phyloP scores from a whole-genome alignment of 768 basidiomycete species.

The Psilocybe cubensis region DNA sequence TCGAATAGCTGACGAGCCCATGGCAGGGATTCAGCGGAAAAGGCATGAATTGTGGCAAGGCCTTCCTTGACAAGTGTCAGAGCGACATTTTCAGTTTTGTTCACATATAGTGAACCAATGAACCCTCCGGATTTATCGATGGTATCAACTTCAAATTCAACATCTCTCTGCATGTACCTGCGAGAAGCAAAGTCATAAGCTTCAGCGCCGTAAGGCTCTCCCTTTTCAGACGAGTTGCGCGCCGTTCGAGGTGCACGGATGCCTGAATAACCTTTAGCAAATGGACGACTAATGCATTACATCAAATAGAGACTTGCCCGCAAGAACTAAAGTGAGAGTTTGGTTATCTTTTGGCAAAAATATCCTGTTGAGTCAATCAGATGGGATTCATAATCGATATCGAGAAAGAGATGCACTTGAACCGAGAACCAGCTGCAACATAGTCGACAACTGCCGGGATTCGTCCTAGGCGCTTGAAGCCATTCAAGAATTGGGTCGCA shows the following conservation, averaged over 20 bases:
- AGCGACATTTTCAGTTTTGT: slow-evolving; percentile 88
- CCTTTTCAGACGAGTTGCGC: slow-evolving; percentile 78
- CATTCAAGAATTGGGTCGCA: slow-evolving; percentile 85
- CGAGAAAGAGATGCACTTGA: slow-evolving; percentile 64
- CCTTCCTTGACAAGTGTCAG: slow-evolving; percentile 86
- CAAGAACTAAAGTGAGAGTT: slow-evolving; percentile 89
- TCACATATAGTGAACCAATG: slow-evolving; percentile 84
- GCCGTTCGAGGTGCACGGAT: slow-evolving; percentile 91
- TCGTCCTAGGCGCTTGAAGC: slow-evolving; percentile 88
- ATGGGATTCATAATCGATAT: neutral
- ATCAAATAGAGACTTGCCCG: slow-evolving; percentile 47
- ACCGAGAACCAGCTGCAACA: slow-evolving; percentile 92
- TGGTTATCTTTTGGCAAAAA: slow-evolving; percentile 91
- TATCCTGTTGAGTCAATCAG: slow-evolving; percentile 50
- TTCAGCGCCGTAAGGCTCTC: slow-evolving; percentile 88
- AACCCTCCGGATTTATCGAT: slow-evolving; percentile 96
- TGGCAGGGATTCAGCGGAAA: slow-evolving; percentile 81
- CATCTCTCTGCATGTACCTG: slow-evolving; percentile 92
- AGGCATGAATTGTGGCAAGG: slow-evolving; percentile 84
- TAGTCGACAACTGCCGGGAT: slow-evolving; percentile 90
- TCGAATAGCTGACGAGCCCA: slow-evolving; percentile 83
- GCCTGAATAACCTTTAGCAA: slow-evolving; percentile 43
- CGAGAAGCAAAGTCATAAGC: slow-evolving; percentile 78
- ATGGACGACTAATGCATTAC: neutral
- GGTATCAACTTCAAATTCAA: slow-evolving; percentile 89